Percentiles rank a stretch among this genome's conserved stretches.
phyloP scores from a whole-genome alignment of 129 eudicot genomes.

The Ambrosia trifida region DNA sequence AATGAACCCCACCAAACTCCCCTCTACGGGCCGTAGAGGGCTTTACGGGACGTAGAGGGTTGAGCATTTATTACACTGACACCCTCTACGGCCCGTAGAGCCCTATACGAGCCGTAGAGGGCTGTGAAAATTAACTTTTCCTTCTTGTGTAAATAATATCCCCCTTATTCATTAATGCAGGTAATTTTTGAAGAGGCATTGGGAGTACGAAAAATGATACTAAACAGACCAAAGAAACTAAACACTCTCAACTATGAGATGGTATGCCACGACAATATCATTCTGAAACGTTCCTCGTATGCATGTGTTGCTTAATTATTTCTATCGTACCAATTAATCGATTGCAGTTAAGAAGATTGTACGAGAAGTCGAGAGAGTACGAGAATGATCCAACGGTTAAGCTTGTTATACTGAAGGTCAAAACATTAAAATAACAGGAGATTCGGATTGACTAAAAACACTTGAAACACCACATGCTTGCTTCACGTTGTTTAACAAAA shows the following conservation, averaged over 20 bases:
- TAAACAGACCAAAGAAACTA: slow-evolving; percentile 40
- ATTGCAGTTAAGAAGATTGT: slow-evolving; percentile 35
- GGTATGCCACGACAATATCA: slow-evolving; percentile 24
- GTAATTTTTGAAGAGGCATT: slow-evolving; percentile 37
- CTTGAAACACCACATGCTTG: background rate
- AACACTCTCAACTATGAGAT: slow-evolving; percentile 47
- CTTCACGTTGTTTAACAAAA: no score
- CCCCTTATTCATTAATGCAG: slow-evolving; percentile 24
- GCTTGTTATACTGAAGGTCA: slow-evolving; percentile 45
- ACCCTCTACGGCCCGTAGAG: no score
- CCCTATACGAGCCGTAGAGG: no score
- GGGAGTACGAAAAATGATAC: slow-evolving; percentile 36
- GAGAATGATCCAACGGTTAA: slow-evolving; percentile 47
- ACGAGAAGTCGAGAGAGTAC: slow-evolving; percentile 20
- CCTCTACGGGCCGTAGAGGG: no score
- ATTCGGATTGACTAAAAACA: background rate
- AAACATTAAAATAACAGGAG: background rate
- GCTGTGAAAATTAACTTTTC: no score
- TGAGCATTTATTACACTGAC: no score
- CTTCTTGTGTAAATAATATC: no score
- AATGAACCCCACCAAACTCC: no score
- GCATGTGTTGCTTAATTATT: background rate
- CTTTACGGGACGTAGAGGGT: no score
- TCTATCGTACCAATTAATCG: background rate
- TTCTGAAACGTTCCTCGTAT: background rate